phyloP scores from a whole-genome alignment of 1,284 basidiomycete genomes.

The Xerocomus nothofagi region DNA sequence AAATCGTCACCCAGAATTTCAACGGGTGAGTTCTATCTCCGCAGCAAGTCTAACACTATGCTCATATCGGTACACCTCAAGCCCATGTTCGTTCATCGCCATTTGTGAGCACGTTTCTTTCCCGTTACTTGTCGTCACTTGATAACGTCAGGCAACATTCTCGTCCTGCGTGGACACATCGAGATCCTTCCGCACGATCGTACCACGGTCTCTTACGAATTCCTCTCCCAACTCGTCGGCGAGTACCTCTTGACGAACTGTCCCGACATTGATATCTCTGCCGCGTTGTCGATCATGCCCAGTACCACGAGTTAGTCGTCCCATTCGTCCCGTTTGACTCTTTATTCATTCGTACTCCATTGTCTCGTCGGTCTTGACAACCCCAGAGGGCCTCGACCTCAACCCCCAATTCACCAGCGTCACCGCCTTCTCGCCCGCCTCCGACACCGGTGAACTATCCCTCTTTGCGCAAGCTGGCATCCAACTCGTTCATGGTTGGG shows the following conservation, averaged over 20 bases:
- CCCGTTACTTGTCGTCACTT: not conserved
- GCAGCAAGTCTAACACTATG: not conserved
- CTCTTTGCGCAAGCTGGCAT: conserved; percentile 85
- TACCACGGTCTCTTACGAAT: conserved; percentile 77
- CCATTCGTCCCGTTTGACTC: not conserved
- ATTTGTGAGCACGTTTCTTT: conserved; percentile 55
- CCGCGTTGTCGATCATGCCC: conserved; percentile 81
- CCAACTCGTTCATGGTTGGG: conserved; percentile 86
- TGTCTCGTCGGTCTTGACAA: not conserved
- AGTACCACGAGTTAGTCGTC: conserved; percentile 64
- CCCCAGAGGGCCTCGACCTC: conserved; percentile 79
- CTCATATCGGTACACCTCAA: conserved; percentile 28
- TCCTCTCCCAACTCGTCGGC: conserved; percentile 78
- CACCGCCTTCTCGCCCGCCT: conserved; percentile 64
- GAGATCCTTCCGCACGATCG: conserved; percentile 64
- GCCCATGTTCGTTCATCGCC: conserved; percentile 89
- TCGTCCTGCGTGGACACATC: conserved; percentile 78
- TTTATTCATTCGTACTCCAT: not conserved
- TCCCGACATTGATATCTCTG: conserved; percentile 71
- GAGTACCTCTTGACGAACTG: conserved; percentile 73
- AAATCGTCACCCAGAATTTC: conserved; percentile 81
- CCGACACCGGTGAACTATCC: conserved; percentile 69
- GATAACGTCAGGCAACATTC: conserved; percentile 66
- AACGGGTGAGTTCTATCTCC: conserved; percentile 59
- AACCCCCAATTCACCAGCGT: conserved; percentile 76